A percentile compares a stretch with the other conserved stretches of the same genome.
These are phyloP conservation scores for Ophiostoma sp. DNA, from an alignment of 2,329 filamentous ascomycete species.

Conservation along the genomic window DNA sequence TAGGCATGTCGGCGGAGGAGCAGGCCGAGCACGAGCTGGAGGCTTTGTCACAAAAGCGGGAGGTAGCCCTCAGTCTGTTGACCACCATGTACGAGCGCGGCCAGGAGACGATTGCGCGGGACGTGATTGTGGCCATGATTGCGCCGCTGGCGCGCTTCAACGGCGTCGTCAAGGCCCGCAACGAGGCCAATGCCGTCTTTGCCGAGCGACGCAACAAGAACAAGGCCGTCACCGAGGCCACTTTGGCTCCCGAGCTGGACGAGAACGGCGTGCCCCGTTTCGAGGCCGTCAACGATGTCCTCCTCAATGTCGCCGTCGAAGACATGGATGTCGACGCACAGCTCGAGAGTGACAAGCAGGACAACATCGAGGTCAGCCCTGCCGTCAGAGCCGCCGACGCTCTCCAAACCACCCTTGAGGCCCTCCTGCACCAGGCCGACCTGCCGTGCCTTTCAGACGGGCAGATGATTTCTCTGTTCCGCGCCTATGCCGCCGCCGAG, in stretches of 20 bases:
- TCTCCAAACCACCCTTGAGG: constrained; percentile 48
- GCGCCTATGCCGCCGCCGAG: constrained; percentile 46
- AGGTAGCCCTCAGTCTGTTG: constrained; percentile 44
- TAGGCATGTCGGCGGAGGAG: neutral
- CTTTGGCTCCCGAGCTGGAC: neutral
- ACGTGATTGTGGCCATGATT: constrained; percentile 54
- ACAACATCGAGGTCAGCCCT: neutral
- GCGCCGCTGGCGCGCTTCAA: constrained; percentile 38
- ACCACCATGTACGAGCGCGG: constrained; percentile 49
- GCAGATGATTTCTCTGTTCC: constrained; percentile 46
- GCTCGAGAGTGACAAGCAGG: neutral
- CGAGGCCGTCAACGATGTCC: neutral
- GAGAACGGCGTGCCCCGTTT: neutral
- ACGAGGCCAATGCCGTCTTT: neutral
- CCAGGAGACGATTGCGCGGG: constrained; percentile 44
- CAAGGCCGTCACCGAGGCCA: neutral
- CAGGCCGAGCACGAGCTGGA: too few species aligned
- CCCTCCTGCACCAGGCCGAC: constrained; percentile 43
- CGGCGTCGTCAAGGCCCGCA: constrained; percentile 25
- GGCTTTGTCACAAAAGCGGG: constrained; percentile 14
- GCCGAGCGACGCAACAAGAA: neutral
- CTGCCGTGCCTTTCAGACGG: constrained; percentile 42
- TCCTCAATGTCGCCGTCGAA: neutral
- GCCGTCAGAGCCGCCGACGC: constrained; percentile 34
- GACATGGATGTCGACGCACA: too few species aligned